Base-by-base conservation (phyloP, 306 rosid species). In the Corylus avellana region DNA sequence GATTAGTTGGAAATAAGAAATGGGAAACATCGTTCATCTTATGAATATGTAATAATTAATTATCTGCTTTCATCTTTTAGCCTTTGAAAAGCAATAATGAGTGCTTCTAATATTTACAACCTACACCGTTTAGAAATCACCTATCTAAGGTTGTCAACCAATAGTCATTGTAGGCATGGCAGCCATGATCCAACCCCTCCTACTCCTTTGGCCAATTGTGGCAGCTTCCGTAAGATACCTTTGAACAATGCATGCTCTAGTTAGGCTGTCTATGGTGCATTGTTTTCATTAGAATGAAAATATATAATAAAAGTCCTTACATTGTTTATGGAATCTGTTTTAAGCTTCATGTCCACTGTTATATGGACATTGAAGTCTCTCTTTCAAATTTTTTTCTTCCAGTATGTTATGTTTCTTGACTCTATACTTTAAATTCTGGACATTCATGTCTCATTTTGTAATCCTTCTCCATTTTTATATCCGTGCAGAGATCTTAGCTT, bases 401-500 rank as follows among this genome's bases (percentile, higher is more conserved):
- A 12, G 53, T 49, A 49, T 49, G 0, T 11, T 11, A 49, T 49
- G 14, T 29, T 29, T 29, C 32, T 29, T 29, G 32, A 29, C 32
- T 29, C 32, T 29, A 29, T 29, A 29, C 32, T 1, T 29, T 29
- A 29, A 29, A 29, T 1, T 29, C 32, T 29, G 32, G 32, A 29
- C 32, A 29, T 29, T 29, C 32, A 29, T 29, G 32, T 29, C 32
- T 29, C 2, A 29, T 29, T 29, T 29, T 29, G 32, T 29, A 29
- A 29, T 29, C 32, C 32, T 29, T 29, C 32, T 29, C 1, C 32
- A 29, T 29, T 29, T 0, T 29, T 29, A 29, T 29, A 1, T 29
- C 54, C 53, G 3, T 42, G 72, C 64, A 82, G 82, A 39, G 85
- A 82, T 74, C 76, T 82, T 7, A 82, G 82, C 72, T 82, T 82